Conservation (phyloP, 2,329 filamentous ascomycete species). For the Furcasterigmium furcatum region DNA sequence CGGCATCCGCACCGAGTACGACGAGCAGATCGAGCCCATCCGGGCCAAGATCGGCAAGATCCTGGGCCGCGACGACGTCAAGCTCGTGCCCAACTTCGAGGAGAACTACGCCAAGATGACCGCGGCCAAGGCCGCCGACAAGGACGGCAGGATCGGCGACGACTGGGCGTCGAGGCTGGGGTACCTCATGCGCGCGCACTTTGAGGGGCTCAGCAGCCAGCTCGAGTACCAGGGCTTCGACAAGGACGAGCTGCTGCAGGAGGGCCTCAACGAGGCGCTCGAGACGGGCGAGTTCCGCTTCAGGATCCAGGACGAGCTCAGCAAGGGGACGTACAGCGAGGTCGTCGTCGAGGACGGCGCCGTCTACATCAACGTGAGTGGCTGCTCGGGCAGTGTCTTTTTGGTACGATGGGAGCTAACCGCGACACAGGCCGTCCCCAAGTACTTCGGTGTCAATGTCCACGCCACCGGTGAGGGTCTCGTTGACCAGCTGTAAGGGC, state of each 20-base stretch:
- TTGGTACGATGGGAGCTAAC: not conserved
- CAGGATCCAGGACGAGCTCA: slow-evolving; percentile 42
- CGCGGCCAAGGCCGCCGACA: slow-evolving; percentile 22
- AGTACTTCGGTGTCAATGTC: slow-evolving; percentile 32
- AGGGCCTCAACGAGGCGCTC: slow-evolving; percentile 45
- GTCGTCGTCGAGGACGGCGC: slow-evolving; percentile 42
- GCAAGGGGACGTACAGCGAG: slow-evolving; percentile 40
- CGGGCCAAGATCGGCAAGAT: slow-evolving; percentile 30
- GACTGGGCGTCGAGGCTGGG: slow-evolving; percentile 45
- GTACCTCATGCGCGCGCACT: slow-evolving; percentile 35
- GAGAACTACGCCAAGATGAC: slow-evolving; percentile 35
- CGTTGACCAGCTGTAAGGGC: slow-evolving; percentile 27
- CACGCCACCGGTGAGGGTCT: slow-evolving; percentile 28
- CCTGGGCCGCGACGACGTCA: slow-evolving; percentile 34
- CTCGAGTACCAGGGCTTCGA: slow-evolving; percentile 41
- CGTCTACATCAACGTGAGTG: slow-evolving; percentile 45
- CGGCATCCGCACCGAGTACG: slow-evolving; percentile 40
- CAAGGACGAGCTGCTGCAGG: slow-evolving; percentile 44
- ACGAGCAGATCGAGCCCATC: slow-evolving; percentile 34
- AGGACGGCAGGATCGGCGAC: slow-evolving; percentile 22
- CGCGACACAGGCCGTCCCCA: slow-evolving; percentile 23
- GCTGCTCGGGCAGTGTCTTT: not conserved
- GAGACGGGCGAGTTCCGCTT: slow-evolving; percentile 38
- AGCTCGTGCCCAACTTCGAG: slow-evolving; percentile 45
- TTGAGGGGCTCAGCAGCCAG: slow-evolving; percentile 35